phyloP scores from a whole-genome alignment of 352 stramenopile genomes.

The Elongisporangium undulatum region DNA sequence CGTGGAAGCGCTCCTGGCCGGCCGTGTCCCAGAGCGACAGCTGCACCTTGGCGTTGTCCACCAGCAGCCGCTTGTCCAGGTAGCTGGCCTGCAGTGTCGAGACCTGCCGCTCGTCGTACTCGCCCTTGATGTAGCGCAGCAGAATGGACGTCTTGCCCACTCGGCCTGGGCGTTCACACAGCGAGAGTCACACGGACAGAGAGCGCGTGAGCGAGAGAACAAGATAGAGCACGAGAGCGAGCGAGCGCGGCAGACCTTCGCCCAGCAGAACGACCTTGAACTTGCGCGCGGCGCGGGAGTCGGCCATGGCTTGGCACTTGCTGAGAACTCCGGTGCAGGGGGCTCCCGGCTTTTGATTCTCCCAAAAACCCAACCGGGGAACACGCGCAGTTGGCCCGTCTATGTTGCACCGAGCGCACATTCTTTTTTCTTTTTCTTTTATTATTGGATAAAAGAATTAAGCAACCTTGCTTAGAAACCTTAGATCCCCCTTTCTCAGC shows the following conservation, averaged over 20 bases:
- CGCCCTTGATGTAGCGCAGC: conserved; percentile 91
- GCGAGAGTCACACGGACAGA: not conserved
- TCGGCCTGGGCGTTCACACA: conserved; percentile 46
- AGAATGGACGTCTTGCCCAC: conserved; percentile 96
- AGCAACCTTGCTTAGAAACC: not conserved
- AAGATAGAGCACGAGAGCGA: not conserved
- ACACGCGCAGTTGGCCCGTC: not conserved
- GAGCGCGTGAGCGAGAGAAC: not conserved
- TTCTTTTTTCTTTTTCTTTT: conserved; percentile 1
- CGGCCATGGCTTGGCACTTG: conserved; percentile 25
- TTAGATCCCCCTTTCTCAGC: not conserved
- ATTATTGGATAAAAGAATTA: not conserved
- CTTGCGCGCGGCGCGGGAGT: conserved; percentile 58
- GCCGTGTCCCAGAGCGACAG: conserved; percentile 87
- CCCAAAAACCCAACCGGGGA: not conserved
- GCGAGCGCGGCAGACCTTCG: conserved; percentile 46
- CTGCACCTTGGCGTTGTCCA: conserved; percentile 78
- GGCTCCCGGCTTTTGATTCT: not conserved
- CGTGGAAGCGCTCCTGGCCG: conserved; percentile 86
- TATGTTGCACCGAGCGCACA: not conserved
- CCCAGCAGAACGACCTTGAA: conserved; percentile 84
- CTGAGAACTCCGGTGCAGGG: not conserved
- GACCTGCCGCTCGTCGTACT: conserved; percentile 90
- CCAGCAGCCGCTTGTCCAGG: conserved; percentile 88
- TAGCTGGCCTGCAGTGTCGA: conserved; percentile 93